phyloP scores from a whole-genome alignment of 2,329 filamentous ascomycete genomes.

The Fusarium sarcochroum region DNA sequence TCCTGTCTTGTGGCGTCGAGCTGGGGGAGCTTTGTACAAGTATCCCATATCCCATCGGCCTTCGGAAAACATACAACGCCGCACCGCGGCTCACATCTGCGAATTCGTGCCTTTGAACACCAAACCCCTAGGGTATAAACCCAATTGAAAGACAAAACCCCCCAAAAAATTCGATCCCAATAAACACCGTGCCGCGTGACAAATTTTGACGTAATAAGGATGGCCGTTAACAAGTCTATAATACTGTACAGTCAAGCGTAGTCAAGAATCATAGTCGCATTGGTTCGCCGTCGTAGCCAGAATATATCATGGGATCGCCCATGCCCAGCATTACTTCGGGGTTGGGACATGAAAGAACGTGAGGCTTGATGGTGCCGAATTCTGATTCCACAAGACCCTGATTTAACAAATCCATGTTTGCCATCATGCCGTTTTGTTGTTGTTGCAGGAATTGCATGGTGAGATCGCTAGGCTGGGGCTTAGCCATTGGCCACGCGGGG shows the following conservation, averaged over 20 bases:
- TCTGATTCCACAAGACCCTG: conserved; percentile 66
- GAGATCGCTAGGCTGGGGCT: conserved; percentile 47
- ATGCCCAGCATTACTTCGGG: conserved; percentile 70
- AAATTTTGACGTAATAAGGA: conserved; percentile 42
- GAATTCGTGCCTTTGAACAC: conserved; percentile 28
- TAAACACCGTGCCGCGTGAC: conserved; percentile 45
- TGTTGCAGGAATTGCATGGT: conserved; percentile 61
- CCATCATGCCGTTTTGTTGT: conserved; percentile 58
- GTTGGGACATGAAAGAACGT: conserved; percentile 66
- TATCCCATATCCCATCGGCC: conserved; percentile 17
- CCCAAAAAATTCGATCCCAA: conserved; percentile 10
- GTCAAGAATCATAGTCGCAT: conserved; percentile 56
- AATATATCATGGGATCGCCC: conserved; percentile 71
- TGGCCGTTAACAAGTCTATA: conserved; percentile 48
- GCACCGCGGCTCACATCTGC: conserved; percentile 10
- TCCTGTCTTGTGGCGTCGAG: conserved; percentile 20
- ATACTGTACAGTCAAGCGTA: conserved; percentile 42
- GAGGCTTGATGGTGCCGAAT: conserved; percentile 69
- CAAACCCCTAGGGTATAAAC: conserved; percentile 28
- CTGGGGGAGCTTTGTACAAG: conserved; percentile 14
- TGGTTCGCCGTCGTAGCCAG: conserved; percentile 63
- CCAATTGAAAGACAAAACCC: conserved; percentile 16
- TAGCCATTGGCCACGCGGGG: conserved; percentile 51
- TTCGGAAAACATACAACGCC: conserved; percentile 31
- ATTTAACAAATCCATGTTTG: conserved; percentile 62